phyloP scores from a whole-genome alignment of 495 filamentous ascomycete genomes.

The Podospora sp. region DNA sequence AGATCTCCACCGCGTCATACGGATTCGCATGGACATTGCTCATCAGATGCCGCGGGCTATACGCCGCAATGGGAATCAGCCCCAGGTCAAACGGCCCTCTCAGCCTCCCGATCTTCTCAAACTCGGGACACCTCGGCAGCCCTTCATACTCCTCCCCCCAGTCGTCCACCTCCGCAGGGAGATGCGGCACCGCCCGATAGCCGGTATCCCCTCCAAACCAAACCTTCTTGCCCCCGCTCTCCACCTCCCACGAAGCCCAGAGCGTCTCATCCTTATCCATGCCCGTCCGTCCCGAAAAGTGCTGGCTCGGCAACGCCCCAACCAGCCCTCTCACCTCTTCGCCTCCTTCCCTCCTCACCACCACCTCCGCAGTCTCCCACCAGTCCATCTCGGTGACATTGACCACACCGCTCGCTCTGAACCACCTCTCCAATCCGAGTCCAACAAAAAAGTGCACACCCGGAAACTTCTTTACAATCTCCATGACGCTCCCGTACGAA shows the following conservation, averaged over 20 bases:
- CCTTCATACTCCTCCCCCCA: constrained; percentile 66
- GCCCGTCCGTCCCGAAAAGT: constrained; percentile 67
- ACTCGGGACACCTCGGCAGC: constrained; percentile 81
- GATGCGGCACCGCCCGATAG: constrained; percentile 79
- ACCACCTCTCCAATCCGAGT: constrained; percentile 88
- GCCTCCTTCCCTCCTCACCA: constrained; percentile 37
- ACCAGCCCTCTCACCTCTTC: constrained; percentile 70
- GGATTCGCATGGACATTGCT: constrained; percentile 87
- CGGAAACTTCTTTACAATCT: constrained; percentile 71
- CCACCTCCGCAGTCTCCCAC: constrained; percentile 85
- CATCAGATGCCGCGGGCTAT: constrained; percentile 75
- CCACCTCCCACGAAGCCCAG: constrained; percentile 85
- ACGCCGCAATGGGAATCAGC: constrained; percentile 93
- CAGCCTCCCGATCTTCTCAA: constrained; percentile 79
- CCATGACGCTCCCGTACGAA: constrained; percentile 70
- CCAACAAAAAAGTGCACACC: constrained; percentile 88
- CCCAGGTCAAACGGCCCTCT: constrained; percentile 92
- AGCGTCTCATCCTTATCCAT: constrained; percentile 75
- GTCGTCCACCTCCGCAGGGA: constrained; percentile 61
- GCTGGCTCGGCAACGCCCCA: constrained; percentile 84
- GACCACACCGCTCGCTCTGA: constrained; percentile 62
- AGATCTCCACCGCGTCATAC: constrained; percentile 87
- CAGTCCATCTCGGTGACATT: constrained; percentile 86
- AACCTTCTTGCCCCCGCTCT: constrained; percentile 72
- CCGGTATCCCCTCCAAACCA: constrained; percentile 81